These are phyloP conservation scores for Pelargonium myrrhifolium DNA, from an alignment of 441 rosid genomes.

Conservation along the genomic window DNA sequence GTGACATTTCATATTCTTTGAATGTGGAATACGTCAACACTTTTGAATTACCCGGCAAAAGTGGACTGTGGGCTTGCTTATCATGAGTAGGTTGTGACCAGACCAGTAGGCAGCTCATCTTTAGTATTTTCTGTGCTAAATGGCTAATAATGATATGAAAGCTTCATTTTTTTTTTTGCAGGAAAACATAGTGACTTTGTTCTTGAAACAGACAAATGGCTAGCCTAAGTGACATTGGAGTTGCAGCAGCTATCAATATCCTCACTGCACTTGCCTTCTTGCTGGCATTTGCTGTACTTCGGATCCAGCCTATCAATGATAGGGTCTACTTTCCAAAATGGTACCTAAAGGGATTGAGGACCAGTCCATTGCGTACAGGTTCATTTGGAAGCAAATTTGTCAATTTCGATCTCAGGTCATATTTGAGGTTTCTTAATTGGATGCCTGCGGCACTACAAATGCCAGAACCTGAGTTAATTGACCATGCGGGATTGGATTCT, in stretches of 20 bases:
- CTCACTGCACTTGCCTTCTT: constrained; percentile 64
- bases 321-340: constrained; percentile 94
- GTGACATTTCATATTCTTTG: neutral
- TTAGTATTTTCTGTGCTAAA: neutral
- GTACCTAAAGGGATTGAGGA: constrained; percentile 75
- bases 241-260: constrained; percentile 71
- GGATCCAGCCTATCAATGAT: constrained; percentile 90
- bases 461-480: constrained; percentile 94
- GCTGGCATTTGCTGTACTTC: constrained; percentile 61
- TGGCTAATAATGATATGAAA: neutral
- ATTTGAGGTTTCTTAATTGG: constrained; percentile 76
- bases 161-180: neutral
- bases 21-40: neutral
- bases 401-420: constrained; percentile 62
- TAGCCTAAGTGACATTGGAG: constrained; percentile 61
- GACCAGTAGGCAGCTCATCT: neutral
- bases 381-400: constrained; percentile 52
- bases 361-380: constrained; percentile 54
- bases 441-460: constrained; percentile 84
- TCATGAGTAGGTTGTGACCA: neutral
- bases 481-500: constrained; percentile 95
- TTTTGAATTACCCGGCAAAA: neutral
- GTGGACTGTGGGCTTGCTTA: neutral
- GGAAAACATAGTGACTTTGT: neutral
- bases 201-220: constrained; percentile 42